These are phyloP conservation scores for Meripilus lineatus DNA, from an alignment of 1,284 basidiomycete species.

Conservation along the genomic window DNA sequence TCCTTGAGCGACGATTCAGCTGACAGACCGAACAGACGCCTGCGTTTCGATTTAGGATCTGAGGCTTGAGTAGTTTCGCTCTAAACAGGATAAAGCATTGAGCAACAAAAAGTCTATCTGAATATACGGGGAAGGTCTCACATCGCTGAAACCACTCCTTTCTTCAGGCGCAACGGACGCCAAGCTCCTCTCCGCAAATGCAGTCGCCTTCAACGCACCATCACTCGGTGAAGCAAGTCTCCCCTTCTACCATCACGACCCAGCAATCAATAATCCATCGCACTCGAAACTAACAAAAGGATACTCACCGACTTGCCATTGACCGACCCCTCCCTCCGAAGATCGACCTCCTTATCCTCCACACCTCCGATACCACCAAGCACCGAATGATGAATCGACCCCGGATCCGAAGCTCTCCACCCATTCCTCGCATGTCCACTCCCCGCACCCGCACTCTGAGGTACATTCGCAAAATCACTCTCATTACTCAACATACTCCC, in stretches of 20 bases:
- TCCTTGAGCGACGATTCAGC: constrained; percentile 27
- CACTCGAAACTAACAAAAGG: not conserved
- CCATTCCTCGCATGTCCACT: no score
- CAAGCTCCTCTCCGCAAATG: constrained; percentile 24
- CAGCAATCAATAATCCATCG: not conserved
- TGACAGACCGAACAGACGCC: constrained; percentile 55
- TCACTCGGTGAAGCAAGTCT: constrained; percentile 59
- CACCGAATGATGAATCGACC: no score
- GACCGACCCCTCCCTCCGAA: constrained; percentile 16
- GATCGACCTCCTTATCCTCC: not conserved
- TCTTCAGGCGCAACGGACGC: constrained; percentile 41
- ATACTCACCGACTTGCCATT: constrained; percentile 13
- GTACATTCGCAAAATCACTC: no score
- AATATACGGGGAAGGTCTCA: constrained; percentile 26
- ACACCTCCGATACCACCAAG: no score
- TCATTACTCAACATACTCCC: no score
- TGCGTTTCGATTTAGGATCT: constrained; percentile 29
- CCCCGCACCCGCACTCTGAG: no score
- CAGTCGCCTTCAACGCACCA: constrained; percentile 42
- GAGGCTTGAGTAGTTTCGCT: constrained; percentile 31
- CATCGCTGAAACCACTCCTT: constrained; percentile 62
- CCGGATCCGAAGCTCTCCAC: constrained; percentile 29
- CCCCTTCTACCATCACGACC: constrained; percentile 23
- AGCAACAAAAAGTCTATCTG: constrained; percentile 1
- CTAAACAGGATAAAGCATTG: no score